Conservation (phyloP, 2,329 filamentous ascomycete genomes). For the Hymenoscyphus occultus region DNA sequence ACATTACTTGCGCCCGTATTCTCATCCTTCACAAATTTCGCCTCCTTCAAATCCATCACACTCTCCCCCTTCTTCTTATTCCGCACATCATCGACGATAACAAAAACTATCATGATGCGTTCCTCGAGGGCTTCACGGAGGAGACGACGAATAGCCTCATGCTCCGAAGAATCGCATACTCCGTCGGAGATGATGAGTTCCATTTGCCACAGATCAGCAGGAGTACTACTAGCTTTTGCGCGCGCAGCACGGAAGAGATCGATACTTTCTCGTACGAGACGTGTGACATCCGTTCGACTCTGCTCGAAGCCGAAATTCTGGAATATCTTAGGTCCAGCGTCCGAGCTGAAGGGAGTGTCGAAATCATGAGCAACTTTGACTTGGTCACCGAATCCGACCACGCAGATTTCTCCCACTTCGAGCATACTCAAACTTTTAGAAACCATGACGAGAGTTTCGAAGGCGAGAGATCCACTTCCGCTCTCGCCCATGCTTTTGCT, state of each 20-base stretch:
- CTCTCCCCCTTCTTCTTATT: constrained; percentile 55
- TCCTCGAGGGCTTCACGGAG: constrained; percentile 88
- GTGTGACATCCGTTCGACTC: constrained; percentile 78
- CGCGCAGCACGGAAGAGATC: constrained; percentile 78
- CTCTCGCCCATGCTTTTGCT: constrained; percentile 88
- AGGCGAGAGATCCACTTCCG: constrained; percentile 73
- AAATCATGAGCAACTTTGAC: constrained; percentile 86
- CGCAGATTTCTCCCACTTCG: constrained; percentile 88
- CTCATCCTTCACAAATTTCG: constrained; percentile 70
- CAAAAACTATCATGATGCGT: constrained; percentile 96
- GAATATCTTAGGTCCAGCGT: constrained; percentile 80
- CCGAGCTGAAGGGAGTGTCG: constrained; percentile 73
- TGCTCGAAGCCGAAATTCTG: constrained; percentile 83
- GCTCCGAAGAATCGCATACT: constrained; percentile 76
- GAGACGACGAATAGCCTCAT: constrained; percentile 77
- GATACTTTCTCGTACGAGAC: constrained; percentile 74
- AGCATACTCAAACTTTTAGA: constrained; percentile 85
- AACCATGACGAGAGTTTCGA: constrained; percentile 92
- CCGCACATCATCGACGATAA: constrained; percentile 76
- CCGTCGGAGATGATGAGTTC: constrained; percentile 92
- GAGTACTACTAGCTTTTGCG: constrained; percentile 46
- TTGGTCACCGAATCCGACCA: constrained; percentile 83
- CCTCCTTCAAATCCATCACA: constrained; percentile 86
- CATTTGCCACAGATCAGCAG: constrained; percentile 87
- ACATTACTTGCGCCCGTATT: constrained; percentile 59